Evolutionary conservation across 371 early-diverging fungal species (phyloP).

Genomic region (Mucor sp.): DNA sequence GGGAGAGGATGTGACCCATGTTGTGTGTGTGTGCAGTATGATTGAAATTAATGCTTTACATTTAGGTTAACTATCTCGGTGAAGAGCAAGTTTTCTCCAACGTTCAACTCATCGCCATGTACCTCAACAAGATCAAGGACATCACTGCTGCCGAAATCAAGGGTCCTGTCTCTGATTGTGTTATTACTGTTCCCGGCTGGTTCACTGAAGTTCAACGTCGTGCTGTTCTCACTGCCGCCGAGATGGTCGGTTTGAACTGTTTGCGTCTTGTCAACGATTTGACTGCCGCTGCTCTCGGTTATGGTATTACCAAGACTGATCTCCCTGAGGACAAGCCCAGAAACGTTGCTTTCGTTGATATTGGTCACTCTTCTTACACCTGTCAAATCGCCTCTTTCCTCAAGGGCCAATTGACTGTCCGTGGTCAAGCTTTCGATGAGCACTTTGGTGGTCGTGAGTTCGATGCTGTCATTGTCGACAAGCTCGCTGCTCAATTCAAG

Average conservation of each 20-base stretch:
- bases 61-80: conserved; percentile 77
- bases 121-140: conserved; percentile 89
- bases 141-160: conserved; percentile 85
- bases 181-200: conserved; percentile 95
- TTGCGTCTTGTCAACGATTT: conserved; percentile 92
- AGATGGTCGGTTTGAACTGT: conserved; percentile 92
- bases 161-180: conserved; percentile 88
- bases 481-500: conserved; percentile 86
- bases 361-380: conserved; percentile 92
- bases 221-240: conserved; percentile 85
- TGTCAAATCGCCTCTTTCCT: conserved; percentile 89
- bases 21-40: too few species aligned
- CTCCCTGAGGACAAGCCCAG: conserved; percentile 94
- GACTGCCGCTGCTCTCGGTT: conserved; percentile 94
- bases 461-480: conserved; percentile 87
- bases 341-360: conserved; percentile 92
- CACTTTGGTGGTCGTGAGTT: conserved; percentile 96
- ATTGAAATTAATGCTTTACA: neutral
- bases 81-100: conserved; percentile 79
- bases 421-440: conserved; percentile 87
- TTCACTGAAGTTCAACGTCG: conserved; percentile 94
- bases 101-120: conserved; percentile 94
- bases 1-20: neutral
- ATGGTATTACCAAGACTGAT: conserved; percentile 97
- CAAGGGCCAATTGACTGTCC: conserved; percentile 94